Evolutionary conservation across 2,329 filamentous ascomycete species (phyloP).

Genomic region (Tympanopsis confertula): DNA sequence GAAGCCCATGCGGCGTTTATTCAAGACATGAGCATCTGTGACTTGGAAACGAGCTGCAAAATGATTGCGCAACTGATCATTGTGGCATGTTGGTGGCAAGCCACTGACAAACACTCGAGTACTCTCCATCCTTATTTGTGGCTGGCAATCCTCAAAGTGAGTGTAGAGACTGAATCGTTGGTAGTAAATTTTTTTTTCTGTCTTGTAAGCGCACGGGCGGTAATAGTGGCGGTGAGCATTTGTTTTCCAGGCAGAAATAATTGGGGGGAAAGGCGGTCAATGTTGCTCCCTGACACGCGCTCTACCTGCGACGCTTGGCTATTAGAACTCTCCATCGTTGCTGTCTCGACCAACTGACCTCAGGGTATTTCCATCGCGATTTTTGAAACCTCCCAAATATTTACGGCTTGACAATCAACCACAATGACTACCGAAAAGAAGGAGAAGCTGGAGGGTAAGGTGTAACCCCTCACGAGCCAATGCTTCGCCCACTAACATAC

Average conservation of each 20-base stretch:
- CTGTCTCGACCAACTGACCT: too few species aligned
- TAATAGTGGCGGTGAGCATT: too few species aligned
- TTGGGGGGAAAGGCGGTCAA: too few species aligned
- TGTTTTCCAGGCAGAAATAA: too few species aligned
- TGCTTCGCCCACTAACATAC: conserved; percentile 1
- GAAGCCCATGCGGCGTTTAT: conserved; percentile 84
- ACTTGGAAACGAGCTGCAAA: conserved; percentile 68
- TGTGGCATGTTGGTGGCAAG: conserved; percentile 73
- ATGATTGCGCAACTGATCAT: conserved; percentile 78
- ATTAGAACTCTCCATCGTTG: too few species aligned
- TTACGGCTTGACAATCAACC: background rate
- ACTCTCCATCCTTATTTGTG: conserved; percentile 31
- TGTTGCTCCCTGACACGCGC: too few species aligned
- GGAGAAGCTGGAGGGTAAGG: conserved; percentile 67
- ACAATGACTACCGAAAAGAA: conserved; percentile 37
- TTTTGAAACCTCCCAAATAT: too few species aligned
- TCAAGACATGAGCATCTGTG: conserved; percentile 86
- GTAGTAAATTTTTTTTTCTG: too few species aligned
- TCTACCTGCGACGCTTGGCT: too few species aligned
- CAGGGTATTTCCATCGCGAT: too few species aligned
- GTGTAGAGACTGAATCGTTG: conserved; percentile 9
- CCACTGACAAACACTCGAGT: conserved; percentile 72
- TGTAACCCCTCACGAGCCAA: conserved; percentile 1
- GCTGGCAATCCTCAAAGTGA: conserved; percentile 6
- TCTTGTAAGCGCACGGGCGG: too few species aligned